Evolutionary conservation across 225 moss, liverwort and hornwort genomes (phyloP).

Genomic region (Pseudoscleropodium purum): DNA sequence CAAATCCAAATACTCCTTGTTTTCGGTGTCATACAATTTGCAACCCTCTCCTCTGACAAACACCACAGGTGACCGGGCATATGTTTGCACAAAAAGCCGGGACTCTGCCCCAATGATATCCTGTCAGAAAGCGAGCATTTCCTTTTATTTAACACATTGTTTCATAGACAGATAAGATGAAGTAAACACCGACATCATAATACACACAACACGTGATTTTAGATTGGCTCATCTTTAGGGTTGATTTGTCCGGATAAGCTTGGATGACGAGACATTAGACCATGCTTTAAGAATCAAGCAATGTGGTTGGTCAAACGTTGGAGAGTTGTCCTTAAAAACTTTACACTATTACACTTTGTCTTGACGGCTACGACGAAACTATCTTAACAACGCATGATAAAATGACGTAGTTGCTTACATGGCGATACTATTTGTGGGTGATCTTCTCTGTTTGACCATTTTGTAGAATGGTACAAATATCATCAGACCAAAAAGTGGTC

Average conservation of each 20-base stretch:
- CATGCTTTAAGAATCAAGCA: background rate
- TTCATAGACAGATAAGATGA: background rate
- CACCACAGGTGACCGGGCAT: slow-evolving; percentile 75
- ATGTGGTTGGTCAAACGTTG: background rate
- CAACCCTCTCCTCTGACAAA: slow-evolving; percentile 72
- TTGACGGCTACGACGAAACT: background rate
- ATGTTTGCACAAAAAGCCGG: slow-evolving; percentile 66
- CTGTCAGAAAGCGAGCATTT: slow-evolving; percentile 7
- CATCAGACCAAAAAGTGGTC: background rate
- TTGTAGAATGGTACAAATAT: too few species aligned
- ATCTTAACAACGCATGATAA: background rate
- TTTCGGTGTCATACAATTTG: slow-evolving; percentile 68
- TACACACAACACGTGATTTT: background rate
- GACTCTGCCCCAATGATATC: slow-evolving; percentile 62
- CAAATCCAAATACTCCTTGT: slow-evolving; percentile 82
- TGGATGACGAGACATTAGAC: background rate
- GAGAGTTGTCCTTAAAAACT: background rate
- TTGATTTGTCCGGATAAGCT: background rate
- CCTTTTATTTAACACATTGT: background rate
- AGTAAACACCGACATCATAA: background rate
- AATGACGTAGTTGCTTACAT: background rate
- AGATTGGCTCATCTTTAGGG: background rate
- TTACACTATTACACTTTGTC: background rate
- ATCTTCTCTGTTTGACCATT: background rate
- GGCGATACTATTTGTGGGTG: background rate